Evolutionary conservation across 768 basidiomycete genomes (phyloP).

Genomic region (Russula sp.): DNA sequence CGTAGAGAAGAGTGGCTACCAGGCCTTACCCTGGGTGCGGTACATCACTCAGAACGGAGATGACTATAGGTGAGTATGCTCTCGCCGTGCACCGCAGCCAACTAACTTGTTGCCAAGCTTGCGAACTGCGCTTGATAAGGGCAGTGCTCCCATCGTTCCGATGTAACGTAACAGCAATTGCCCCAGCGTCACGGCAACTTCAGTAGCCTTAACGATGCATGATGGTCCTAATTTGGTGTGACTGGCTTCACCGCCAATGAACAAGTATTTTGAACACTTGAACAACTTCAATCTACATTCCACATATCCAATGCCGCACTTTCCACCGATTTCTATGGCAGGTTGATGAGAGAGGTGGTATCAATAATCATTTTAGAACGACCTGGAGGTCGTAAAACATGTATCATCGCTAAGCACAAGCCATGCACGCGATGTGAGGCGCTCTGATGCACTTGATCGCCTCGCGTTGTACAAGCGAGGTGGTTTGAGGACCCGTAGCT

Average conservation of each 20-base stretch:
- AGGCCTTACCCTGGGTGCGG: slow-evolving; percentile 92
- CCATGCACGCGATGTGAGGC: too few relatives aligned
- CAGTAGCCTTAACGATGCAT: too few relatives aligned
- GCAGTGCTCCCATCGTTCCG: slow-evolving; percentile 54
- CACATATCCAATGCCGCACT: not conserved
- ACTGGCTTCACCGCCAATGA: not conserved
- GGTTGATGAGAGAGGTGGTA: not conserved
- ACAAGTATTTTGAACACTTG: not conserved
- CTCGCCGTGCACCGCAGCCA: not conserved
- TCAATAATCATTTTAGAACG: not conserved
- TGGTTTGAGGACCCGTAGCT: not conserved
- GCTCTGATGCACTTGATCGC: not conserved
- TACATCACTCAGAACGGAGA: slow-evolving; percentile 92
- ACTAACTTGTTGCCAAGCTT: slow-evolving; percentile 37
- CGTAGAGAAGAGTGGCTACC: slow-evolving; percentile 97
- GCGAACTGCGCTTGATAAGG: slow-evolving; percentile 70
- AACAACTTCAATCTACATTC: not conserved
- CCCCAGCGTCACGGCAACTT: not conserved
- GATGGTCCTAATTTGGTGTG: not conserved
- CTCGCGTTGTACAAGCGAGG: not conserved
- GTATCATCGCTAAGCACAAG: not conserved
- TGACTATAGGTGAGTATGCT: slow-evolving; percentile 68
- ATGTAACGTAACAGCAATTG: slow-evolving; percentile 29
- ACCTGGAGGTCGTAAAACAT: not conserved
- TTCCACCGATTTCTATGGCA: not conserved